Evolutionary conservation across 2,329 filamentous ascomycete species (phyloP), one percentile per base, ranked within the genome.

Genomic region (Orbilia brochopaga): DNA sequence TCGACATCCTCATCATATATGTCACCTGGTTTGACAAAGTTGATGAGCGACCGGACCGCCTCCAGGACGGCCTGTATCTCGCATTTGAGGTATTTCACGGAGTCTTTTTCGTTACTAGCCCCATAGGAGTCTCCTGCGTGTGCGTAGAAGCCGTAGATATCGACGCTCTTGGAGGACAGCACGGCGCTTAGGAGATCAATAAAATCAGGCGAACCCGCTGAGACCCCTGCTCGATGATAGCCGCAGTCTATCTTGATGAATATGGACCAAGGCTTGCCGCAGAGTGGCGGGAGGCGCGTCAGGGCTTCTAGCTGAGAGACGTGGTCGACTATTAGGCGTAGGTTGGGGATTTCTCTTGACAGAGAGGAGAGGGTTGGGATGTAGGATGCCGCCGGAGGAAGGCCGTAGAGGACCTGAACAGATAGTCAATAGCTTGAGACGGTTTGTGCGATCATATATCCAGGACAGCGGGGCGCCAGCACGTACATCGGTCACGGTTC

Each of bases 171-270:
- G 79, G 56, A 21, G 4, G 23, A 77, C 1, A 75, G 27, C 0
- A 78, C 79, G 4, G 60, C 46, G 11, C 76, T 58, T 52, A 80
- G 78, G 0, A 75, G 74, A 1, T 73, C 58, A 6, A 67, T 74
- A 0, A 80, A 73, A 37, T 76, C 0, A 91, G 82, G 19, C 90
- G 90, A 0, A 90, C 89, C 15, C 90, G 87, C 76, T 86, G 83
- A 75, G 86, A 86, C 8, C 89, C 89, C 90, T 0, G 90, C 89
- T 15, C 90, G 87, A 76, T 86, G 83, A 75, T 86, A 86, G 10
- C 89, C 89, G 56, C 89, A 87, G 77, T 93, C 89, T 42, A 93
- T 85, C 76, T 92, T 92, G 76, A 92, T 81, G 76, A 87, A 90
- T 13, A 90, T 81, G 0, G 81, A 82, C 1, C 87, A 84, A 1